A percentile compares a stretch with the other conserved stretches of the same genome.
Evolutionary conservation across 345 rosid species (phyloP).

Genomic region (Luvunga scandens): DNA sequence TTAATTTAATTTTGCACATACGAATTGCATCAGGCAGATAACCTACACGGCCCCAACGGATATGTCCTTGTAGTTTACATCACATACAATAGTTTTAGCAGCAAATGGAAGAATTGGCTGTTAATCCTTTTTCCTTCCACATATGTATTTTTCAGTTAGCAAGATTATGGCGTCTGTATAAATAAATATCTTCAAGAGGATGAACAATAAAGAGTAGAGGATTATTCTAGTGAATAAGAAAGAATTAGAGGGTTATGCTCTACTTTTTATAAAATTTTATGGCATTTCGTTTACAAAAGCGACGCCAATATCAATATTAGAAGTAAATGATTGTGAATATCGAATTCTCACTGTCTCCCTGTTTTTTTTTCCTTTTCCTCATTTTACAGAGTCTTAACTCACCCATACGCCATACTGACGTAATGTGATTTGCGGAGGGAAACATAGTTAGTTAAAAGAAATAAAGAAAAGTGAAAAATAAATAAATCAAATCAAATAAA

Average conservation of each 20-base stretch:
- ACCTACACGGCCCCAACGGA: neutral
- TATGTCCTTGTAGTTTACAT: neutral
- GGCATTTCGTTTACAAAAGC: neutral
- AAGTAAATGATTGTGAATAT: neutral
- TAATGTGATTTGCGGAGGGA: too few relatives aligned
- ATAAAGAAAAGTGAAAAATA: too few relatives aligned
- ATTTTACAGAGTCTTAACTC: too few relatives aligned
- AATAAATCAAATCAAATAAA: too few relatives aligned
- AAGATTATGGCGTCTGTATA: too few relatives aligned
- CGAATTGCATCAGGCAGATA: neutral
- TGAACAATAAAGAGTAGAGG: neutral
- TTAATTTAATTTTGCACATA: neutral
- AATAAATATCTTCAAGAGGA: neutral
- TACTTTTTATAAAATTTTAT: too few relatives aligned
- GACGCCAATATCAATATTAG: neutral
- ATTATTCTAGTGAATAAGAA: neutral
- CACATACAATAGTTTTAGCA: neutral
- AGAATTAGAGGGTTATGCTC: neutral
- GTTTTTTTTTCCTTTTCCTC: too few relatives aligned
- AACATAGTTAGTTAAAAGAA: too few relatives aligned
- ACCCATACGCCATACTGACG: too few relatives aligned
- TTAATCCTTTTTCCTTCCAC: neutral
- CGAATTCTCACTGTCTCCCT: too few relatives aligned
- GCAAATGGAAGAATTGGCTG: neutral
- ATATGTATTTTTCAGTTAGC: too few relatives aligned